Conservation (phyloP, 2,329 filamentous ascomycete species). For the Neospermospora avenae region DNA sequence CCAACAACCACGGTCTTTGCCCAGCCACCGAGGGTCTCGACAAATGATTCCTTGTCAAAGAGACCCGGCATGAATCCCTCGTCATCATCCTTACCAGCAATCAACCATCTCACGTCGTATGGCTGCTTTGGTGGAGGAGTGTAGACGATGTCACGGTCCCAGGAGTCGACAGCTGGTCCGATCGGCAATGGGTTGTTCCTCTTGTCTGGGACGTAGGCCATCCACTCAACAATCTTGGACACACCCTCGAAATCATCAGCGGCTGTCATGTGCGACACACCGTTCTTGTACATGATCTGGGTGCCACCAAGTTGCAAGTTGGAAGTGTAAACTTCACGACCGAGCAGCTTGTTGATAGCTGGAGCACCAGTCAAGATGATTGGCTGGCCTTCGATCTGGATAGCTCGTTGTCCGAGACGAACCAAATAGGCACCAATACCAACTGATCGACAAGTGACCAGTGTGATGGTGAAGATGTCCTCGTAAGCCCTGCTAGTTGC, state of each 20-base stretch:
- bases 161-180: slow-evolving; percentile 76
- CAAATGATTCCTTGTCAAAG: slow-evolving; percentile 95
- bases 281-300: slow-evolving; percentile 99
- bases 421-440: slow-evolving; percentile 99
- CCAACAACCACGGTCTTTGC: slow-evolving; percentile 95
- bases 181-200: slow-evolving; percentile 92
- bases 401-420: slow-evolving; percentile 94
- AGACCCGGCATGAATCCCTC: slow-evolving; percentile 81
- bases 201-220: slow-evolving; percentile 96
- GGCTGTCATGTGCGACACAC: slow-evolving; percentile 98
- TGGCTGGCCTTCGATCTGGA: slow-evolving; percentile 97
- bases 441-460: slow-evolving; percentile 97
- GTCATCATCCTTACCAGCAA: slow-evolving; percentile 80
- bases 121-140: slow-evolving; percentile 73
- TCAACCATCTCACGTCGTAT: slow-evolving; percentile 93
- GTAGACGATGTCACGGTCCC: slow-evolving; percentile 91
- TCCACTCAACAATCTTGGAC: slow-evolving; percentile 96
- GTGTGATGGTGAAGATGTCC: slow-evolving; percentile 96
- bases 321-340: slow-evolving; percentile 97
- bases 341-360: slow-evolving; percentile 96
- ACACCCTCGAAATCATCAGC: slow-evolving; percentile 97
- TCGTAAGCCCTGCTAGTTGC: slow-evolving; percentile 96
- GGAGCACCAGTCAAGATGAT: slow-evolving; percentile 98
- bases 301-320: slow-evolving; percentile 99
- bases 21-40: slow-evolving; percentile 95